Percentiles rank a stretch among this genome's conserved stretches.
Conservation (phyloP, 306 rosid genomes). For the Cucurbita pepo region DNA sequence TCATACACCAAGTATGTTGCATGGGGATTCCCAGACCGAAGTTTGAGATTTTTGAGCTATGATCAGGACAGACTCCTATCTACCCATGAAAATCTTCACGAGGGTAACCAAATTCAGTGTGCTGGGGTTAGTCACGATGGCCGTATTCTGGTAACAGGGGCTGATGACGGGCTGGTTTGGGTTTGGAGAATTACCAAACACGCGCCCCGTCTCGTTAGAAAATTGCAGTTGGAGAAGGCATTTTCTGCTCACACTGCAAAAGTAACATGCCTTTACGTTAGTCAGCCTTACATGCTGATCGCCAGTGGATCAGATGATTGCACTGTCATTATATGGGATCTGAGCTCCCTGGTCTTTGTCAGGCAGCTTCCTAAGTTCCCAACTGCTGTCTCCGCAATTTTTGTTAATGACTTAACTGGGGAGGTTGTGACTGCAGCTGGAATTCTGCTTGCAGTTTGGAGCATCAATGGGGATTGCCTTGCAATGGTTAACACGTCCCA, state of each 20-base stretch:
- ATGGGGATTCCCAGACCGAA: conserved; percentile 95
- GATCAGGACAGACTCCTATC: conserved; percentile 92
- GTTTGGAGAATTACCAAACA: conserved; percentile 72
- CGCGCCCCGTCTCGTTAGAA: conserved; percentile 47
- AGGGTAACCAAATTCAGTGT: conserved; percentile 83
- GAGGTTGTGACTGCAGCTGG: conserved; percentile 97
- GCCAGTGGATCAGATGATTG: conserved; percentile 97
- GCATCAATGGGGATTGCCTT: conserved; percentile 92
- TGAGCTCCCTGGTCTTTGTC: conserved; percentile 77
- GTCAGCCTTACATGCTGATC: conserved; percentile 96
- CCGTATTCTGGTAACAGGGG: conserved; percentile 79
- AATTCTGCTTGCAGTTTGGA: conserved; percentile 85
- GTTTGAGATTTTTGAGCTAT: conserved; percentile 87
- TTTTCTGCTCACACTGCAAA: conserved; percentile 76
- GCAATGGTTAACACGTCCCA: conserved; percentile 84
- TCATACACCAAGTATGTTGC: conserved; percentile 81
- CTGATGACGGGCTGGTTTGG: conserved; percentile 84
- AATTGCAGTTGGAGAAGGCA: conserved; percentile 82
- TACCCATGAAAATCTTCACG: conserved; percentile 92
- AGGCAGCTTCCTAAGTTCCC: conserved; percentile 97
- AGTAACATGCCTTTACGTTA: conserved; percentile 81
- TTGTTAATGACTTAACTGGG: conserved; percentile 88
- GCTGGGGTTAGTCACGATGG: conserved; percentile 85
- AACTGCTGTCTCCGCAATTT: conserved; percentile 64
- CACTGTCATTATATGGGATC: conserved; percentile 93